A percentile compares a stretch with the other conserved stretches of the same genome.
These are phyloP conservation scores for Candida tibetensis DNA, from an alignment of 805 yeast species.

Conservation along the genomic window DNA sequence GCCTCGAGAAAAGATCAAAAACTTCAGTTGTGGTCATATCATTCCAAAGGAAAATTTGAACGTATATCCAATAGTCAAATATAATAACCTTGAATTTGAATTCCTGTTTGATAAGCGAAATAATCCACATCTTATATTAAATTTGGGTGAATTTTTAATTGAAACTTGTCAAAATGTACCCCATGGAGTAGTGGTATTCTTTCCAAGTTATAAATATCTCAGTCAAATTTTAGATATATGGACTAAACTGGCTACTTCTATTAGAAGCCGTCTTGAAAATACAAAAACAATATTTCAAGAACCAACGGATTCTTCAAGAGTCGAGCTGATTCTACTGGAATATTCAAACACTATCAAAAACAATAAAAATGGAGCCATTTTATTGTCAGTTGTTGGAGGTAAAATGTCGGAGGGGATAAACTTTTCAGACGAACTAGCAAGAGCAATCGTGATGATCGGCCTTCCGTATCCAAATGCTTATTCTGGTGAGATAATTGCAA, in stretches of 20 bases:
- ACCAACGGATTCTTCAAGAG: slow-evolving; percentile 39
- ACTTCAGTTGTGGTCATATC: slow-evolving; percentile 78
- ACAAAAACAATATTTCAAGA: slow-evolving; percentile 58
- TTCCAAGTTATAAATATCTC: slow-evolving; percentile 80
- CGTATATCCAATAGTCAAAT: slow-evolving; percentile 50
- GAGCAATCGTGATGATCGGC: slow-evolving; percentile 85
- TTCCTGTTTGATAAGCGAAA: slow-evolving; percentile 70
- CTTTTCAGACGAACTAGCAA: slow-evolving; percentile 81
- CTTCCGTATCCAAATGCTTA: slow-evolving; percentile 84
- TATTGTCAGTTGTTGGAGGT: slow-evolving; percentile 90
- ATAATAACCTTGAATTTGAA: slow-evolving; percentile 38
- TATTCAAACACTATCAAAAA: slow-evolving; percentile 46
- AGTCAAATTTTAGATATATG: slow-evolving; percentile 50
- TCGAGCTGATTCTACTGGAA: slow-evolving; percentile 45
- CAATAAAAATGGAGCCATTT: slow-evolving; percentile 52
- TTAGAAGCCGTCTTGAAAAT: slow-evolving; percentile 30
- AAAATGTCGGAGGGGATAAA: slow-evolving; percentile 91
- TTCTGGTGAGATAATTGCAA: slow-evolving; percentile 79
- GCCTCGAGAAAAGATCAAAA: slow-evolving; percentile 36
- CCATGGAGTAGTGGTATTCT: slow-evolving; percentile 73
- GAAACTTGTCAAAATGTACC: slow-evolving; percentile 51
- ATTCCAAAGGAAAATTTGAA: slow-evolving; percentile 67
- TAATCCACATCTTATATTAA: slow-evolving; percentile 40
- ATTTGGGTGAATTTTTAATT: slow-evolving; percentile 50
- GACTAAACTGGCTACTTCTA: slow-evolving; percentile 35